phyloP scores from a whole-genome alignment of 176 grass and related monocot species.

The Hyparrhenia diplandra region DNA sequence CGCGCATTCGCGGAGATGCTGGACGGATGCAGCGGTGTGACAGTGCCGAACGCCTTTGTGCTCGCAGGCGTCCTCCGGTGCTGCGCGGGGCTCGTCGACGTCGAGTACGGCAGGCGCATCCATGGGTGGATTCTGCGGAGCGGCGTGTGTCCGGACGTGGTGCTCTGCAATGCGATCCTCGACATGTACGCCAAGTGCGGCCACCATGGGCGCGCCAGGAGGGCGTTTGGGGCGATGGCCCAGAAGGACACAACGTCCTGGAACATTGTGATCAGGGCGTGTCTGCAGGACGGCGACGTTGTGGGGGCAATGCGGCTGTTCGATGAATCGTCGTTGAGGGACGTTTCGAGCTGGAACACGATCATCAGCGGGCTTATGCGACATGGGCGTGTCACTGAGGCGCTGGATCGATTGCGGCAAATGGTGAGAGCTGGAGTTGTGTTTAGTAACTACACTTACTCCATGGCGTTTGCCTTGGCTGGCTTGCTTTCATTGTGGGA shows the following conservation, averaged over 20 bases:
- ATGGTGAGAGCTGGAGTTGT: conserved; percentile 34
- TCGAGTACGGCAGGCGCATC: conserved; percentile 31
- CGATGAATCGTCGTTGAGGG: conserved; percentile 26
- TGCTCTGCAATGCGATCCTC: conserved; percentile 46
- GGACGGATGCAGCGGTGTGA: background rate
- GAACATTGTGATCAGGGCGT: conserved; percentile 47
- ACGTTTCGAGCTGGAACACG: conserved; percentile 62
- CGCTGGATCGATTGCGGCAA: conserved; percentile 25
- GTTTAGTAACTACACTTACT: conserved; percentile 59
- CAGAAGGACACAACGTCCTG: conserved; percentile 41
- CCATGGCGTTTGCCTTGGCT: conserved; percentile 43
- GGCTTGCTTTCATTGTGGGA: conserved; percentile 40
- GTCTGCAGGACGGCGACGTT: conserved; percentile 39
- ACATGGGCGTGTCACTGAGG: conserved; percentile 8
- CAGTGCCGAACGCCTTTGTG: conserved; percentile 41
- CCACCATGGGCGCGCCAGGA: background rate
- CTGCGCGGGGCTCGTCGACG: conserved; percentile 25
- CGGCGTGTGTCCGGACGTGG: conserved; percentile 35
- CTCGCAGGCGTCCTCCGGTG: conserved; percentile 59
- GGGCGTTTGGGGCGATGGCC: conserved; percentile 26
- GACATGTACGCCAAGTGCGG: conserved; percentile 60
- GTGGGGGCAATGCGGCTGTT: conserved; percentile 37
- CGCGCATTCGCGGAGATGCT: conserved; percentile 40
- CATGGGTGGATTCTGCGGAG: conserved; percentile 66
- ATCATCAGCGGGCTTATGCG: conserved; percentile 51